Conservation (phyloP, 2,329 filamentous ascomycete species). For the Juglanconis oblonga region DNA sequence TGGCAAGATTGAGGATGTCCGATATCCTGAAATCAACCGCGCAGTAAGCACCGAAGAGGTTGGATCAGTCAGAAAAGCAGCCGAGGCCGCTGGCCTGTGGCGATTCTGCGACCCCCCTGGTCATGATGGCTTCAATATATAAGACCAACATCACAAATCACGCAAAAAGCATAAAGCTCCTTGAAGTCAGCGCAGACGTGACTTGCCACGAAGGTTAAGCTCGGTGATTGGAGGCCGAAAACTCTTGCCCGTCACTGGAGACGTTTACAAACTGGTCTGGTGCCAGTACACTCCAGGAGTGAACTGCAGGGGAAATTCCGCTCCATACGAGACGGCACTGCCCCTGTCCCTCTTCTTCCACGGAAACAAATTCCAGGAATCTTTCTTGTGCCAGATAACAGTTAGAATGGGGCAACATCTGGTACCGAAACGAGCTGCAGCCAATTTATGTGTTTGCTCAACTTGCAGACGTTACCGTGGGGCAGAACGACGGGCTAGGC, state of each 20-base stretch:
- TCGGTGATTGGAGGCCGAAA: not conserved
- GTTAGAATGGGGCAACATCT: too few species aligned
- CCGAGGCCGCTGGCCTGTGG: constrained; percentile 72
- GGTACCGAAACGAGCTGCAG: not conserved
- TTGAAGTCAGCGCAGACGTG: not conserved
- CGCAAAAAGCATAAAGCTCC: not conserved
- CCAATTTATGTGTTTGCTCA: not conserved
- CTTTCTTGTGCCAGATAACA: not conserved
- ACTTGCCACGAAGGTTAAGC: too few species aligned
- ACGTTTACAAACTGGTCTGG: not conserved
- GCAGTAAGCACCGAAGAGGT: constrained; percentile 63
- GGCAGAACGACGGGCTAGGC: too few species aligned
- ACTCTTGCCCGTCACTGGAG: not conserved
- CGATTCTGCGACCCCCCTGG: constrained; percentile 66
- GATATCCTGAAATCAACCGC: constrained; percentile 79
- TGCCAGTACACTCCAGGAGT: not conserved
- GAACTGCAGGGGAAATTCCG: not conserved
- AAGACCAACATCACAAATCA: constrained; percentile 14
- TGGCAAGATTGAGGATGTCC: constrained; percentile 41
- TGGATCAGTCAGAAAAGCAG: constrained; percentile 62
- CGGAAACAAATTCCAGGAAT: not conserved
- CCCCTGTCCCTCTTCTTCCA: not conserved
- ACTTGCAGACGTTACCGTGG: not conserved
- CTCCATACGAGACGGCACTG: too few species aligned
- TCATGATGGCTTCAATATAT: constrained; percentile 51